Base-by-base conservation (phyloP, 371 early-diverging fungal genomes). In the Rhizopus sp. region DNA sequence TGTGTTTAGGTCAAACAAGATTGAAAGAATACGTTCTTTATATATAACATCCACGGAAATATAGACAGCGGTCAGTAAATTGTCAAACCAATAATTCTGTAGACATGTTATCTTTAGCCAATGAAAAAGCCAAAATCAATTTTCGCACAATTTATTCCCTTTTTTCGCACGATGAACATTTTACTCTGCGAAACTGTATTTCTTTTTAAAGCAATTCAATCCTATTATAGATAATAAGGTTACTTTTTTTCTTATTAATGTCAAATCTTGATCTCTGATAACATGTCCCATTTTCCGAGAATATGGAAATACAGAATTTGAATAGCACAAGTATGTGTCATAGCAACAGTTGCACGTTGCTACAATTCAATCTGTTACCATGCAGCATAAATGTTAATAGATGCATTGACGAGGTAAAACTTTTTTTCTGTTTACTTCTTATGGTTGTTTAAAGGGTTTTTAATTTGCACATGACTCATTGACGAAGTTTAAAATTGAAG, bases 101-200 rank as follows among this genome's bases (percentile, higher is more conserved):
- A 45, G 8, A 62, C 35, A 62, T 57, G 46, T 35, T 23, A 44
- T 33, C 6, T 12, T 8, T 9, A 52, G 62, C 62, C 62, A 62
- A 62, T 62, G 44, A 50, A 35, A 13, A 34, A 16, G 3, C 10
- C 9, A 2, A 47, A 44, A 31, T 52, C 32, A 34, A 46, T 57
- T 53, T 62, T 62, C 62, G 57, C 62, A 62, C 62, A 62, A 51
- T 62, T 23, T 13, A 29, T 42, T 40, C 32, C 30, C 42, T 46
- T 46, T 56, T 62, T 62, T 62, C 62, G 62, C 62, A 62, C 62
- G 62, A 62, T 62, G 50, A 33, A n/a, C n/a, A n/a, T n/a, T n/a
- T n/a, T n/a, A n/a, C n/a, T 41, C 37, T 45, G 41, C 34, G 37
- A 33, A 1, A 37, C 35, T 46, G 16, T 50, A 44, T 15, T 40